Conservation (phyloP, 2,329 filamentous ascomycete species). For the Pezicula radicicola region DNA sequence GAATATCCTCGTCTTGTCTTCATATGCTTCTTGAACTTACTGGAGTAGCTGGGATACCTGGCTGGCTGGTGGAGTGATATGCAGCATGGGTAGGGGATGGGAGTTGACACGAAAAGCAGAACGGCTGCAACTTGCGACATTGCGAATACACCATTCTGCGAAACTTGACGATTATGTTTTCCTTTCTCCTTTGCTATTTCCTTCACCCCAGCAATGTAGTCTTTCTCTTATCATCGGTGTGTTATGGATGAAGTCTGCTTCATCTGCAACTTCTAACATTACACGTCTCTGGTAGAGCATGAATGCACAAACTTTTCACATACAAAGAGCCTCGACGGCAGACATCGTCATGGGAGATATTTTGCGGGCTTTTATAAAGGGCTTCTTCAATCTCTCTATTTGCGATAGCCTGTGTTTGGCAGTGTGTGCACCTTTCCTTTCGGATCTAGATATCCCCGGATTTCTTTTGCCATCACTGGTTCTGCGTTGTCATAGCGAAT, state of each 20-base stretch:
- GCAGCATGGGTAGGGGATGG: conserved; percentile 30
- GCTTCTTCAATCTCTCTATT: conserved; percentile 18
- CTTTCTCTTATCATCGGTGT: conserved; percentile 20
- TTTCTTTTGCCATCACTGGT: conserved; percentile 18
- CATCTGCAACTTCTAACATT: conserved; percentile 24
- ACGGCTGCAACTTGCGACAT: conserved; percentile 25
- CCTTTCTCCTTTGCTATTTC: conserved; percentile 28
- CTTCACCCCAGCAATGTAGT: conserved; percentile 19
- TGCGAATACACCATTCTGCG: conserved; percentile 35
- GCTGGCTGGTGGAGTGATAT: conserved; percentile 28
- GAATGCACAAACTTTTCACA: conserved; percentile 25
- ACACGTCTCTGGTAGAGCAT: conserved; percentile 22
- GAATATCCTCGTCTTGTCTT: conserved; percentile 35
- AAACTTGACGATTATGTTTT: conserved; percentile 33
- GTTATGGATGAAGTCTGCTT: conserved; percentile 20
- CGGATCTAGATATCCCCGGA: conserved; percentile 27
- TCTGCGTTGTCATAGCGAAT: conserved; percentile 27
- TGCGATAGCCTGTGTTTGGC: conserved; percentile 14
- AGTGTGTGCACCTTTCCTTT: conserved; percentile 15
- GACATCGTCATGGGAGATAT: conserved; percentile 18
- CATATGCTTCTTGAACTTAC: conserved; percentile 30
- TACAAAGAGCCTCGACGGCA: conserved; percentile 24
- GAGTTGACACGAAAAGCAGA: conserved; percentile 34
- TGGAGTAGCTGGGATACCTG: conserved; percentile 26
- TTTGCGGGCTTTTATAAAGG: conserved; percentile 11